A percentile compares a stretch with the other conserved stretches of the same genome.
phyloP scores from a whole-genome alignment of 257 asterid species.

The Marsdenia floribunda region DNA sequence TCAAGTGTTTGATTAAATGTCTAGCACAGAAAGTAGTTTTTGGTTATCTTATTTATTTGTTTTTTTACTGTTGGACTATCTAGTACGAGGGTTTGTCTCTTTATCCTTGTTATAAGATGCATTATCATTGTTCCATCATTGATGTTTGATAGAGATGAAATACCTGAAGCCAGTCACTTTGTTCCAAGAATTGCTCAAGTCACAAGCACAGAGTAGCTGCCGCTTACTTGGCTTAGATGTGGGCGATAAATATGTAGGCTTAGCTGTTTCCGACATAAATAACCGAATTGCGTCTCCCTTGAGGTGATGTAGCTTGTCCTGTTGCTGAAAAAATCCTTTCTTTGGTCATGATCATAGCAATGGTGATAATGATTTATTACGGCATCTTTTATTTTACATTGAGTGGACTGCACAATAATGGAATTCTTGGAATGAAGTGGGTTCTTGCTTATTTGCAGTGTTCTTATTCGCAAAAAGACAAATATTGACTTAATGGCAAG shows the following conservation, averaged over 20 bases:
- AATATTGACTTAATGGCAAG: slow-evolving; percentile 62
- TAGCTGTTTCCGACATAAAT: slow-evolving; percentile 64
- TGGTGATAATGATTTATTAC: background rate
- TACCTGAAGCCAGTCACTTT: slow-evolving; percentile 54
- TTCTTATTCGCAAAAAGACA: slow-evolving; percentile 53
- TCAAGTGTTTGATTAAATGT: slow-evolving; percentile 9
- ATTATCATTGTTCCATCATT: background rate
- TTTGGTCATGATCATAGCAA: background rate
- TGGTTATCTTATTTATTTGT: background rate
- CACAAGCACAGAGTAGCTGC: slow-evolving; percentile 31
- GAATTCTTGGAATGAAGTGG: slow-evolving; percentile 13
- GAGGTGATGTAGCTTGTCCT: slow-evolving; percentile 38
- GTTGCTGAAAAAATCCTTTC: background rate
- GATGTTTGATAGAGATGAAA: slow-evolving; percentile 46
- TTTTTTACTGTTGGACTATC: no score
- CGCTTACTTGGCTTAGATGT: slow-evolving; percentile 89
- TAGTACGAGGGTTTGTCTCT: background rate
- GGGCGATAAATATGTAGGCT: slow-evolving; percentile 85
- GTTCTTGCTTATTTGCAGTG: slow-evolving; percentile 48
- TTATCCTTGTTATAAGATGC: background rate
- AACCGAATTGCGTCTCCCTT: slow-evolving; percentile 68
- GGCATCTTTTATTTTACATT: background rate
- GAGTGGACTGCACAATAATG: background rate
- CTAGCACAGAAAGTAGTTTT: background rate
- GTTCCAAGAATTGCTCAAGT: slow-evolving; percentile 54